A percentile compares a stretch with the other conserved stretches of the same genome.
Conservation (phyloP, 129 eudicot genomes). For the Rutidosis leptorrhynchoides region DNA sequence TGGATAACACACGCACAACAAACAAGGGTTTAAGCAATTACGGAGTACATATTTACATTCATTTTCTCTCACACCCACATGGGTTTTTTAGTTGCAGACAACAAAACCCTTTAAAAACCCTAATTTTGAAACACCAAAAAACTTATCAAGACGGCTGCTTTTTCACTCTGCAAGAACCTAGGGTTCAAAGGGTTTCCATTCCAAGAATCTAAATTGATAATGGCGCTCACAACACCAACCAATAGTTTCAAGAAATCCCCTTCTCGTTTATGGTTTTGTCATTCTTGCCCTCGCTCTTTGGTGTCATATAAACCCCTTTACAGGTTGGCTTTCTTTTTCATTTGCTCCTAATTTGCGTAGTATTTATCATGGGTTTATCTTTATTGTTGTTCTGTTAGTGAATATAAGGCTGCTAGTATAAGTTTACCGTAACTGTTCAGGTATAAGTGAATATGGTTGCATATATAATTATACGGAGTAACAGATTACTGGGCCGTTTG, state of each 20-base stretch:
- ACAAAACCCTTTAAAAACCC: constrained; percentile 39
- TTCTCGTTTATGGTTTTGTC: constrained; percentile 44
- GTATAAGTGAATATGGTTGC: background rate
- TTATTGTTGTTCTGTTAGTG: background rate
- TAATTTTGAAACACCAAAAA: background rate
- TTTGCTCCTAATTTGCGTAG: background rate
- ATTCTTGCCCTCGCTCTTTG: constrained; percentile 38
- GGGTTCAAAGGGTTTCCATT: constrained; percentile 27
- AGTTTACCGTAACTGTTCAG: background rate
- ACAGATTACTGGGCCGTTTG: too few relatives aligned
- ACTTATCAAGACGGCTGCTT: constrained; percentile 69
- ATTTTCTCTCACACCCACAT: background rate
- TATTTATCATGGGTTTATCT: background rate
- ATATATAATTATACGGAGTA: background rate
- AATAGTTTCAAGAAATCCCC: constrained; percentile 53
- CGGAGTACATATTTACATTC: too few relatives aligned
- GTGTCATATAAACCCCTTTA: constrained; percentile 25
- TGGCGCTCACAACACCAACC: constrained; percentile 61
- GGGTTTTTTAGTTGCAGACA: constrained; percentile 15
- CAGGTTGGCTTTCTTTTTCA: constrained; percentile 32
- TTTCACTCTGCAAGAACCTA: constrained; percentile 35
- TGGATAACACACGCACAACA: too few relatives aligned
- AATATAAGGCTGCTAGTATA: background rate
- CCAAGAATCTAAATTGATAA: constrained; percentile 34
- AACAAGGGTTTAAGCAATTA: constrained; percentile 2